Percentiles rank a stretch among this genome's conserved stretches.
phyloP scores from a whole-genome alignment of 345 rosid genomes.

The Eucalyptus paniculata region DNA sequence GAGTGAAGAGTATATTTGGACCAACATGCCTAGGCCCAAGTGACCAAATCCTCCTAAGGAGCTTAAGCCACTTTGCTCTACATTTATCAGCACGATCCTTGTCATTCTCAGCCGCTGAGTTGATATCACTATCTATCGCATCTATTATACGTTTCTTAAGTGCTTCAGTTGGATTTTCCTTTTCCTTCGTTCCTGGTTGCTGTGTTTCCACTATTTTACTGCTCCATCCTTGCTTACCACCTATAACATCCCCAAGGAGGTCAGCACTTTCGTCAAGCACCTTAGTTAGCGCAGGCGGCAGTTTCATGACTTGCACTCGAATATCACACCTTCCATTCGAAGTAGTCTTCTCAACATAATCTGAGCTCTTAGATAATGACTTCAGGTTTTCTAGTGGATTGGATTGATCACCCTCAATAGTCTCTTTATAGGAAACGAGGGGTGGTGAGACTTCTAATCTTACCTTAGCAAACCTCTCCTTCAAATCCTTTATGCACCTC shows the following conservation, averaged over 20 bases:
- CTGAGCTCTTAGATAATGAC: constrained; percentile 31
- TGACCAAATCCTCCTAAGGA: constrained; percentile 78
- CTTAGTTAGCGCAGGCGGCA: constrained; percentile 64
- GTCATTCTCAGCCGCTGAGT: constrained; percentile 29
- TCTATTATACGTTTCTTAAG: constrained; percentile 38
- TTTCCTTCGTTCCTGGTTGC: constrained; percentile 8
- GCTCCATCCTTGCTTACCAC: constrained; percentile 44
- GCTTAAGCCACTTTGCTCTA: constrained; percentile 52
- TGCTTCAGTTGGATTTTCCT: constrained; percentile 43
- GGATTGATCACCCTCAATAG: constrained; percentile 59
- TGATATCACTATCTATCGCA: constrained; percentile 43
- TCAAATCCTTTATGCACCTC: constrained; percentile 84
- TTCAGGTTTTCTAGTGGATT: constrained; percentile 56
- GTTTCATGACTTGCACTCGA: constrained; percentile 72
- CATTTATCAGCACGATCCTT: constrained; percentile 49
- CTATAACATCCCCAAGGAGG: constrained; percentile 52
- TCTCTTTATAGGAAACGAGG: constrained; percentile 83
- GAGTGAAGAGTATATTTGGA: constrained; percentile 80
- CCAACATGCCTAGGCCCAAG: constrained; percentile 91
- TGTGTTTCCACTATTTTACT: constrained; percentile 35
- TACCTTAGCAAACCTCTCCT: constrained; percentile 86
- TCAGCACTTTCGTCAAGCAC: constrained; percentile 75
- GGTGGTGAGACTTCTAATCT: constrained; percentile 81
- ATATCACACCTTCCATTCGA: constrained; percentile 68
- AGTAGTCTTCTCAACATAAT: constrained; percentile 64